Base-by-base conservation (phyloP, 116 monocot species). In the Zostera marina region DNA sequence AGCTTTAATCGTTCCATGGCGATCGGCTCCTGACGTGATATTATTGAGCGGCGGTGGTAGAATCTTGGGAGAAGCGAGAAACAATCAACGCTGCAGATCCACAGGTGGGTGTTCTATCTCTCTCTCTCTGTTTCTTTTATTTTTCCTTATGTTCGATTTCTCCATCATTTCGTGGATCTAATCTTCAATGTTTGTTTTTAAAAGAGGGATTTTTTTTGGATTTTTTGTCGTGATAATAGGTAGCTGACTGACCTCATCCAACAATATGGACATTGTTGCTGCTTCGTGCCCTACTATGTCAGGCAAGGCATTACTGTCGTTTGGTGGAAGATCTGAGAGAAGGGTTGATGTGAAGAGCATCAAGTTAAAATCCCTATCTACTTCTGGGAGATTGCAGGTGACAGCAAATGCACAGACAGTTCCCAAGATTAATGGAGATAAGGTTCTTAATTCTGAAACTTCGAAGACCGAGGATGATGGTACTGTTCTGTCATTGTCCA, bases 401-500 rank as follows among this genome's bases (percentile, higher is more conserved):
- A 85, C 75, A 58, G 72, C 79, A 12, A 73, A 79, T 56, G 81
- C 87, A 3, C 87, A 87, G 52, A 71, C 79, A 16, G 42, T 69
- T 67, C 76, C 87, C 12, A 87, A 84, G 68, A 67, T 81, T 24
- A 93, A 93, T 44, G 84, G 84, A 1, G 72, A 81, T 12, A 81
- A 81, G 56, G 60, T 54, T 23, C 45, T 71, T 20, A 87, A 87
- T 54, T 58, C 65, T 40, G 73, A 76, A 39, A 20, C 47, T 14
- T 41, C 59, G 22, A 86, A 77, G 62, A 22, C 12, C 1, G 87
- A 83, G 24, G 92, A 82, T 1, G 87, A 83, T 21, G 92, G 80
- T 21, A 69, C 62, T 44, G 40, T 62, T 5, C 17, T 63, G 3
- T 15, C 59, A 0, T 78, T 54, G 20, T 66, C 62, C 9, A 56